Conservation (phyloP, 768 basidiomycete genomes). For the Lactifluus piperatus region DNA sequence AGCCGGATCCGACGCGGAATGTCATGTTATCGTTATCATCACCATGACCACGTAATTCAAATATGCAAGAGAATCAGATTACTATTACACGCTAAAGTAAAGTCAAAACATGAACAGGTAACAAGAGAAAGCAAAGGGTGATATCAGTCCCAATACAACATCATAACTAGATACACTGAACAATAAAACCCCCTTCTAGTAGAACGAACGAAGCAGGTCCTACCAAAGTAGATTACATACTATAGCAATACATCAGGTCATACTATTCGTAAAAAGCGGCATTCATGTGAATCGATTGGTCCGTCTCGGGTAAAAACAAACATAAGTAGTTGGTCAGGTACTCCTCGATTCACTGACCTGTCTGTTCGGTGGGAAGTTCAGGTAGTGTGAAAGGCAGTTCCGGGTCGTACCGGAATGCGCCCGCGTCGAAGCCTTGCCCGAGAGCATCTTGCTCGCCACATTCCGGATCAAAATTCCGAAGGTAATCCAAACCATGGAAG, state of each 20-base stretch:
- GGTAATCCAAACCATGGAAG: slow-evolving; percentile 76
- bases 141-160: slow-evolving; percentile 2
- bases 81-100: not conserved
- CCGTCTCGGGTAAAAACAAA: not conserved
- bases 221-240: slow-evolving; percentile 6
- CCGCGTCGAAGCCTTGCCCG: slow-evolving; percentile 59
- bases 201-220: slow-evolving; percentile 8
- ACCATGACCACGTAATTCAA: too few relatives aligned
- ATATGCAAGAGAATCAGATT: not conserved
- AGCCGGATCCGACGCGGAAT: not conserved
- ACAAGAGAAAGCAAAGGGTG: not conserved
- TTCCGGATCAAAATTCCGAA: slow-evolving; percentile 63
- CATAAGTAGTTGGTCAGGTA: not conserved
- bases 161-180: slow-evolving; percentile 3
- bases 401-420: slow-evolving; percentile 67
- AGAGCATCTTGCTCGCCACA: slow-evolving; percentile 35
- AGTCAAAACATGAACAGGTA: not conserved
- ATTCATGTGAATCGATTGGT: not conserved
- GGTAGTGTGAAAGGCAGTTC: slow-evolving; percentile 62
- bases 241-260: slow-evolving; percentile 12
- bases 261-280: not conserved
- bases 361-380: slow-evolving; percentile 23
- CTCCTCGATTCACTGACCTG: not conserved
- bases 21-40: too few relatives aligned
- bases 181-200: slow-evolving; percentile 7